Evolutionary conservation across 2,329 filamentous ascomycete genomes (phyloP), one percentile per base, ranked within the genome.

Genomic region (Paraconiothyrium brasiliense): DNA sequence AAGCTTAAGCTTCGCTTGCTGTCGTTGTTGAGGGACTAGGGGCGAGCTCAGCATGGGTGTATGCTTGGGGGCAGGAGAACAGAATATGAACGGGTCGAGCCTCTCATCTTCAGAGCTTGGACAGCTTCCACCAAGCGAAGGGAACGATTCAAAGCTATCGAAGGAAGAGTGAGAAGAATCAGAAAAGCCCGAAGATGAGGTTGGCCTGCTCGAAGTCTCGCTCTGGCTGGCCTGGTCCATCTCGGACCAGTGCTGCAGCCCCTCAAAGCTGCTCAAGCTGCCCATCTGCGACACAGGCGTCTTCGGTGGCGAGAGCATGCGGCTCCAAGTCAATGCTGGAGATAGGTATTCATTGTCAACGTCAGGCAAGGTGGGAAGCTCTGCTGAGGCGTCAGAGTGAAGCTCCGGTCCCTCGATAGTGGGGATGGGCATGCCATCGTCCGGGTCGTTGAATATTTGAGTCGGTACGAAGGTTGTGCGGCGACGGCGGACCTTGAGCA

Each of bases 141-240:
- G 82, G 61, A 84, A 84, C 2, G 86, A 87, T 16, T 82, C 80
- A 54, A 83, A 82, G 24, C 86, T 89, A 67, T 84, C 85, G 54
- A 82, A 81, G 0, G 88, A 89, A 13, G 86, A 88, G 20, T 85
- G 75, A 2, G 88, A 90, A 0, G 88, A 90, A 71, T 90, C 85
- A 2, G 87, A 89, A 48, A 85, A 81, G 59, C 84, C 82, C 2
- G 87, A 89, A 4, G 85, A 82, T 3, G 88, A 89, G 7, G 82
- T 81, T 4, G 87, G 85, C 47, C 88, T 83, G 67, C 80, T 80
- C 54, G 87, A 83, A 24, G 77, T 76, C 52, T 83, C 79, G 34
- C 79, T 82, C 44, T 71, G 73, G 54, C 64, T 67, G 67, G 68
- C 63, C 14, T 68, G 65, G 43, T 67, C 73, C 14, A 74, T 69